A percentile compares a stretch with the other conserved stretches of the same genome.
phyloP scores from a whole-genome alignment of 2,329 filamentous ascomycete species.

The Onygenales sp. region DNA sequence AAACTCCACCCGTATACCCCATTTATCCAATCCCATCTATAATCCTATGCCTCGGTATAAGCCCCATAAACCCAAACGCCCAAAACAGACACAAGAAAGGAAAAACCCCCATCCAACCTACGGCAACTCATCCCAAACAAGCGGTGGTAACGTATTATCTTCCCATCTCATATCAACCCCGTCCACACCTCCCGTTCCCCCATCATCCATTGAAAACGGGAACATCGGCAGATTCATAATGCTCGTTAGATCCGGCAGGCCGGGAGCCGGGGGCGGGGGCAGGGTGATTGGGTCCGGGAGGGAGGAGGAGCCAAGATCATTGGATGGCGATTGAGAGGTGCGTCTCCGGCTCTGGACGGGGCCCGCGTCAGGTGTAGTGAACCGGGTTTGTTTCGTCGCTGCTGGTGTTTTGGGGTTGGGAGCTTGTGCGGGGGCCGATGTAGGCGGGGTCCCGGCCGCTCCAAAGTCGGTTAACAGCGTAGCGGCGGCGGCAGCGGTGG shows the following conservation, averaged over 20 bases:
- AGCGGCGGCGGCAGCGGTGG: not conserved
- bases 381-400: slow-evolving; percentile 4
- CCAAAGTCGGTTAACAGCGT: too few relatives aligned
- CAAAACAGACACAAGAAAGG: slow-evolving; percentile 4
- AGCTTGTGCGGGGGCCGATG: slow-evolving; percentile 1
- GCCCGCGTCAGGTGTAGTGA: slow-evolving; percentile 1
- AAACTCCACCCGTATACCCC: too few relatives aligned
- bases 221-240: slow-evolving; percentile 11
- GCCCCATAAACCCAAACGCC: slow-evolving; percentile 1
- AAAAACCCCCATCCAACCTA: slow-evolving; percentile 7
- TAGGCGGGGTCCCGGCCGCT: not conserved
- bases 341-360: not conserved
- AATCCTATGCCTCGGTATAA: too few relatives aligned
- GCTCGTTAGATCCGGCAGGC: slow-evolving; percentile 9
- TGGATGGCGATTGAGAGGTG: not conserved
- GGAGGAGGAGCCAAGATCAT: not conserved
- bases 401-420: slow-evolving; percentile 8
- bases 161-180: slow-evolving; percentile 19
- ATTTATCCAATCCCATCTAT: too few relatives aligned
- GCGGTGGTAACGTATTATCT: slow-evolving; percentile 31
- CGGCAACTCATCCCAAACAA: slow-evolving; percentile 31
- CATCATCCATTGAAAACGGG: slow-evolving; percentile 26
- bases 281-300: slow-evolving; percentile 22
- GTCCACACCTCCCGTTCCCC: slow-evolving; percentile 9
- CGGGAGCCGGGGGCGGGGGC: slow-evolving; percentile 22